Evolutionary conservation across 83 land plant species (phyloP).

Genomic region (Picea engelmannii): DNA sequence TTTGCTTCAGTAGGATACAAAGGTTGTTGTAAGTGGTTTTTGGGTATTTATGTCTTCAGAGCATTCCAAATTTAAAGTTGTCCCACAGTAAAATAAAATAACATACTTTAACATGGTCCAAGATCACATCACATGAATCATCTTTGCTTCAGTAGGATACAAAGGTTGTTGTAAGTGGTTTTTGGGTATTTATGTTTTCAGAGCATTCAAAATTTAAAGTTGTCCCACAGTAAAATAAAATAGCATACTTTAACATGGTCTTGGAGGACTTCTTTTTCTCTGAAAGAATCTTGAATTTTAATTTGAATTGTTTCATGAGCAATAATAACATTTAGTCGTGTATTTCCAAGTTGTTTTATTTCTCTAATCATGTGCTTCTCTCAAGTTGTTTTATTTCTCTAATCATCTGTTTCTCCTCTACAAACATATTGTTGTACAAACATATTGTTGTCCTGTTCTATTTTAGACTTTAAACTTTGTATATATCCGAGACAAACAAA

Average conservation of each 20-base stretch:
- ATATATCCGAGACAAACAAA: too few species aligned
- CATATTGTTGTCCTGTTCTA: too few species aligned
- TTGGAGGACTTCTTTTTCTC: slow-evolving; percentile 57
- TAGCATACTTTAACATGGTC: slow-evolving; percentile 27
- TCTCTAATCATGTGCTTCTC: slow-evolving; percentile 75
- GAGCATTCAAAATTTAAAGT: too few species aligned
- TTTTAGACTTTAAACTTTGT: too few species aligned
- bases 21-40: background rate
- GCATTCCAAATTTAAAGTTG: too few species aligned
- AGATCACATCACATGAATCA: too few species aligned
- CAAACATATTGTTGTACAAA: slow-evolving; percentile 47
- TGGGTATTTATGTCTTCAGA: too few species aligned
- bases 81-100: too few species aligned
- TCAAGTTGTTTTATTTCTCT: slow-evolving; percentile 53
- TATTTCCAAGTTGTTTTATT: slow-evolving; percentile 64
- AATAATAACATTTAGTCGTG: slow-evolving; percentile 65
- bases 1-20: slow-evolving; percentile 12
- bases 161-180: background rate
- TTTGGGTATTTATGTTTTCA: too few species aligned
- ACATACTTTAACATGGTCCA: slow-evolving; percentile 26
- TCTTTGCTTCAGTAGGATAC: too few species aligned
- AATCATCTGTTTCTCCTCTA: slow-evolving; percentile 74
- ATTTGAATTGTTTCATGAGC: slow-evolving; percentile 59
- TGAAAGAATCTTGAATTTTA: slow-evolving; percentile 53
- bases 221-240: too few species aligned